Conservation (phyloP, 306 rosid genomes). For the Vigna unguiculata region DNA sequence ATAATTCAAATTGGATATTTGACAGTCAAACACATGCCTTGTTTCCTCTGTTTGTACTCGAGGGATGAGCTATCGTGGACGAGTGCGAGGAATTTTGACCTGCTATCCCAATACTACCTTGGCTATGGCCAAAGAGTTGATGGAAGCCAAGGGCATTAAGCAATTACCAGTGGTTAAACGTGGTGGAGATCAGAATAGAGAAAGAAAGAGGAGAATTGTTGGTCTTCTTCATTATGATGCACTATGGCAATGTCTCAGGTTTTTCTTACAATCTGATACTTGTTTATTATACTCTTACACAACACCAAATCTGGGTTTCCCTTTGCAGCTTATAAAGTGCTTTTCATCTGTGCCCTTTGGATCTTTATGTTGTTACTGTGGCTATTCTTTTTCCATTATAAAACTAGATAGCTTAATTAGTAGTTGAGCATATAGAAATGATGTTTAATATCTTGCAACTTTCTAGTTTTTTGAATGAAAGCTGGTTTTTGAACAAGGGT, state of each 20-base stretch:
- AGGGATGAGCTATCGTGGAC: slow-evolving; percentile 83
- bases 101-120: slow-evolving; percentile 82
- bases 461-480: not conserved
- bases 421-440: slow-evolving; percentile 22
- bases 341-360: not conserved
- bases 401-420: not conserved
- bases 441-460: not conserved
- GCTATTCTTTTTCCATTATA: not conserved
- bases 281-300: not conserved
- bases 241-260: slow-evolving; percentile 83
- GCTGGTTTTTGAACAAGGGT: not conserved
- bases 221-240: slow-evolving; percentile 87
- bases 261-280: slow-evolving; percentile 41
- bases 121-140: slow-evolving; percentile 88
- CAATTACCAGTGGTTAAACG: slow-evolving; percentile 95
- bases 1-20: slow-evolving; percentile 35
- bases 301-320: slow-evolving; percentile 6
- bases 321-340: slow-evolving; percentile 24
- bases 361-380: not conserved
- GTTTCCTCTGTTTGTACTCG: slow-evolving; percentile 92
- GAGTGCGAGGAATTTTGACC: slow-evolving; percentile 79
- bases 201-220: slow-evolving; percentile 69
- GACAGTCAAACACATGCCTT: slow-evolving; percentile 65
- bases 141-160: slow-evolving; percentile 94
- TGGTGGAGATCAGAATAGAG: slow-evolving; percentile 52